Conservation (phyloP, 2,329 filamentous ascomycete genomes). For the Diaporthe helianthi region DNA sequence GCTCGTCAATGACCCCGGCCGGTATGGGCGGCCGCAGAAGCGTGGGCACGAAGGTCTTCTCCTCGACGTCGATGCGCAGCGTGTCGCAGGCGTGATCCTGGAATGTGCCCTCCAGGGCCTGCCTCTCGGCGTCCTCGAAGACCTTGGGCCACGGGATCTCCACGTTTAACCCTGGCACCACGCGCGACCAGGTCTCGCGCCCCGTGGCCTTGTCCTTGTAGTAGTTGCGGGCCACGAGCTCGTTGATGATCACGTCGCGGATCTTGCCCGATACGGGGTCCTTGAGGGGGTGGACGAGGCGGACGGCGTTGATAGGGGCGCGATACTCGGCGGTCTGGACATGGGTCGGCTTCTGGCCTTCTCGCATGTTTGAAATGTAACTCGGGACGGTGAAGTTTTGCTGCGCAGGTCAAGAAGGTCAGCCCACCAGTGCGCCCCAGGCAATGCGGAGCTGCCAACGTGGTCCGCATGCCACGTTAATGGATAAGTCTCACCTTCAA, state of each 20-base stretch:
- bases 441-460: neutral
- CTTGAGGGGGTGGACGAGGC: slow-evolving; percentile 79
- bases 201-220: slow-evolving; percentile 57
- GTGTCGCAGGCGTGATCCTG: slow-evolving; percentile 72
- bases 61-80: slow-evolving; percentile 75
- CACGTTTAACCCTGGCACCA: slow-evolving; percentile 75
- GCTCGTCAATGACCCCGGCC: slow-evolving; percentile 78
- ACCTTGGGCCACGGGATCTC: slow-evolving; percentile 77
- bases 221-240: slow-evolving; percentile 64
- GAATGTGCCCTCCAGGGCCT: slow-evolving; percentile 47
- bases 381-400: slow-evolving; percentile 49
- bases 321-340: slow-evolving; percentile 59
- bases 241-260: slow-evolving; percentile 79
- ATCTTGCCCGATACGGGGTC: slow-evolving; percentile 69
- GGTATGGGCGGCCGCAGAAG: slow-evolving; percentile 83
- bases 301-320: slow-evolving; percentile 74
- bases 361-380: slow-evolving; percentile 44
- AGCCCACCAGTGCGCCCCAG: neutral
- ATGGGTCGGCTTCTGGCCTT: slow-evolving; percentile 38
- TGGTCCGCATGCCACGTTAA: neutral
- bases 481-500: slow-evolving; percentile 58
- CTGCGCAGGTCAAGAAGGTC: neutral
- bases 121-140: slow-evolving; percentile 47
- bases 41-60: slow-evolving; percentile 78
- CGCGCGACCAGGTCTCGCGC: slow-evolving; percentile 58